A percentile compares a stretch with the other conserved stretches of the same genome.
These are phyloP conservation scores for Colletotrichum coccodes DNA, from an alignment of 2,329 filamentous ascomycete genomes.

Conservation along the genomic window DNA sequence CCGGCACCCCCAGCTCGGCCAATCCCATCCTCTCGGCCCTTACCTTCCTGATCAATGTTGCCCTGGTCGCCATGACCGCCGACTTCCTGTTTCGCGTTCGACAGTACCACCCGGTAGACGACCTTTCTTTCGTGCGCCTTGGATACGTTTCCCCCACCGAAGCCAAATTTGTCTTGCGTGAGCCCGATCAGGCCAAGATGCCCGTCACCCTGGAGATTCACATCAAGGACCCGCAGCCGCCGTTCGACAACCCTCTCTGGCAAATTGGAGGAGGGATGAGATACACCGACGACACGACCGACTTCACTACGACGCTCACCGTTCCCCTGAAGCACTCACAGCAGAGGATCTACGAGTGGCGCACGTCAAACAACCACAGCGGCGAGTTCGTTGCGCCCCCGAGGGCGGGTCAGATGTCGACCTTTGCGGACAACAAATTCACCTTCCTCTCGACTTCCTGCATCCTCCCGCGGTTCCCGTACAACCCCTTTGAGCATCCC, in stretches of 20 bases:
- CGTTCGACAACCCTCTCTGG: constrained; percentile 71
- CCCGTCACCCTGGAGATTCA: constrained; percentile 79
- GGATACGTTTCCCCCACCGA: constrained; percentile 86
- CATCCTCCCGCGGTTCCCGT: constrained; percentile 91
- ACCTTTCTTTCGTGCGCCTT: constrained; percentile 86
- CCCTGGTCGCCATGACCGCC: constrained; percentile 74
- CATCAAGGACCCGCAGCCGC: constrained; percentile 59
- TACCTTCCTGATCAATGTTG: constrained; percentile 78
- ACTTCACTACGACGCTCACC: constrained; percentile 80
- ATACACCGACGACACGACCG: constrained; percentile 78
- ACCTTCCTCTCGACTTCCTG: constrained; percentile 95
- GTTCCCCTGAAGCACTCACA: constrained; percentile 72
- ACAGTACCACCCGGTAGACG: constrained; percentile 74
- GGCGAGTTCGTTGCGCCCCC: constrained; percentile 86
- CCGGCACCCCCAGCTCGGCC: constrained; percentile 79
- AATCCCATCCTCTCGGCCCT: constrained; percentile 72
- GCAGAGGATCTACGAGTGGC: constrained; percentile 84
- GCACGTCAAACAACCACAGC: constrained; percentile 85
- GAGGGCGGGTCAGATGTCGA: constrained; percentile 70
- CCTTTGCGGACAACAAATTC: constrained; percentile 74
- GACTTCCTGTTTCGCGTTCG: constrained; percentile 84
- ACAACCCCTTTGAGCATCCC: constrained; percentile 84
- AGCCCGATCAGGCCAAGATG: constrained; percentile 79
- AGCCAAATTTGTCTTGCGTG: constrained; percentile 85
- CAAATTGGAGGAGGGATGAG: constrained; percentile 72